phyloP scores from a whole-genome alignment of 2,329 filamentous ascomycete genomes.

The Venturiaceae sp. region DNA sequence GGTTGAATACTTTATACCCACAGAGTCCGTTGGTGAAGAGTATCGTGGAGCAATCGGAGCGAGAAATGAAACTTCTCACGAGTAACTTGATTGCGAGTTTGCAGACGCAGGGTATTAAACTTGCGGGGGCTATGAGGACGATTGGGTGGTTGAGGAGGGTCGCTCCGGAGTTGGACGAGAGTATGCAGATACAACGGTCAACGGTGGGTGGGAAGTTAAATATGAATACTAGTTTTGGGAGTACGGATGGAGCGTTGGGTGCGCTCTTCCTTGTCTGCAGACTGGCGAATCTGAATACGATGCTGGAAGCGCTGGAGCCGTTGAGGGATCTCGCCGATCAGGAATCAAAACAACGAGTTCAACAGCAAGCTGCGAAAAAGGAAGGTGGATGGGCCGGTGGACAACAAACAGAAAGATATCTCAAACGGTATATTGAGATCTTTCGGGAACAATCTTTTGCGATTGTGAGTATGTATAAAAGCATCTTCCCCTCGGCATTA shows the following conservation, averaged over 20 bases:
- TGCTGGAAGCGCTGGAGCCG: conserved; percentile 75
- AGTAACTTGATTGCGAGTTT: conserved; percentile 72
- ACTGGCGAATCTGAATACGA: conserved; percentile 66
- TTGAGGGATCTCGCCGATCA: conserved; percentile 84
- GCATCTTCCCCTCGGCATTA: conserved; percentile 63
- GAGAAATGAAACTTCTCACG: conserved; percentile 81
- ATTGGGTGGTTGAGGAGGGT: conserved; percentile 85
- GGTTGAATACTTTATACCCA: conserved; percentile 74
- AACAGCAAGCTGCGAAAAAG: conserved; percentile 10
- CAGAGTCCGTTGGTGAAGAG: conserved; percentile 64
- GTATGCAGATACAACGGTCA: conserved; percentile 22
- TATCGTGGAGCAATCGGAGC: conserved; percentile 68
- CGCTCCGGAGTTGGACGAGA: conserved; percentile 63
- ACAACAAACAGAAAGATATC: conserved; percentile 85
- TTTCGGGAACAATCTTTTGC: conserved; percentile 96
- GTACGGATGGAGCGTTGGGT: conserved; percentile 57
- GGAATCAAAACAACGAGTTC: conserved; percentile 36
- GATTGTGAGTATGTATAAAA: conserved; percentile 89
- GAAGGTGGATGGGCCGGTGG: conserved; percentile 49
- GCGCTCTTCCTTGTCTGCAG: conserved; percentile 83
- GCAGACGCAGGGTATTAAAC: conserved; percentile 68
- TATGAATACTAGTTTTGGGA: not conserved
- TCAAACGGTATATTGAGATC: conserved; percentile 94
- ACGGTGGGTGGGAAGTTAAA: conserved; percentile 21
- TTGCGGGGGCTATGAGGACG: conserved; percentile 82